Evolutionary conservation across 441 rosid genomes (phyloP), one percentile per base, ranked within the genome.

Genomic region (Pelargonium fulgidum): DNA sequence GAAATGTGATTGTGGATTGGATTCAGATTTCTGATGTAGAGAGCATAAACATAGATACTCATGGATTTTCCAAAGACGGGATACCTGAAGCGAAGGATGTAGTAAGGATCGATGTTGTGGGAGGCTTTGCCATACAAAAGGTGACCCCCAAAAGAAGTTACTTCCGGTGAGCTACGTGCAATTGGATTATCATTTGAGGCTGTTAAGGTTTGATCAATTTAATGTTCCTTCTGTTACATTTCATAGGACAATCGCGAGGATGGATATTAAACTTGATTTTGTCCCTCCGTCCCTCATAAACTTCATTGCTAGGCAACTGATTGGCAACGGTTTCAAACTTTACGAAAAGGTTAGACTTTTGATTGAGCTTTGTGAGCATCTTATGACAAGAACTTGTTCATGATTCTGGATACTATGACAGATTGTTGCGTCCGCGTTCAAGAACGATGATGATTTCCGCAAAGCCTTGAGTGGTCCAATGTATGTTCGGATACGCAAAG

Each of bases 71-170:
- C 45, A 81, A 75, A 75, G 88, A 87, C 52, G 80, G 79, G 62
- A 77, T 87, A 58, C 90, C 90, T 22, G 87, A 88, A 78, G 83
- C 81, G 33, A 77, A 77, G 67, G 96, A 88, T 64, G 91, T 85
- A 33, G 89, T 87, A 64, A 85, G 96, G 82, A 76, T 90, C 74
- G 97, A 84, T 68, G n/a, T 89, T 64, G 87, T 86, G 41, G 99
- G 99, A 59, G 99, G 98, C 66, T 90, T 86, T 80, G 99, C 94
- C 5, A 65, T 90, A 54, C 98, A 94, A 75, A 94, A 86, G 83
- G 97, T 92, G 74, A 76, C 84, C 45, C 59, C 84, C 11, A 79
- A 79, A 75, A 85, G 90, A 83, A 90, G 96, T 82, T 94, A 89
- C 79, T 77, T 94, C 58, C 82, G 98, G 97, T 93, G 71, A 80